Base-by-base conservation (phyloP, 208 protist genomes). In the Acanthamoeba polyphaga region DNA sequence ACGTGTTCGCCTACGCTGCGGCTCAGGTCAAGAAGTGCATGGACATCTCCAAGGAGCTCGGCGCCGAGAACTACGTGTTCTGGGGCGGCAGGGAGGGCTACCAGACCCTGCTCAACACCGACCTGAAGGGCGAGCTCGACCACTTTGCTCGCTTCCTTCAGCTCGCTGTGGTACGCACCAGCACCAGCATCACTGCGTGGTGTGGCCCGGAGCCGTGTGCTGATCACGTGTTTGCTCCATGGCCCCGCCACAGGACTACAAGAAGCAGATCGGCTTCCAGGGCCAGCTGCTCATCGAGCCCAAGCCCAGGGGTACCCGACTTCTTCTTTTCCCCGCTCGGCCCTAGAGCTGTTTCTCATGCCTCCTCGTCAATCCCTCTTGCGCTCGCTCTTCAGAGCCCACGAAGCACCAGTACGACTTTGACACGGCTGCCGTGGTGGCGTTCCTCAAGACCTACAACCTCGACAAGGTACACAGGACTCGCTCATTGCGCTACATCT, bases 331-430 rank as follows among this genome's bases (percentile, higher is more conserved):
- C 8, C 55, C 17, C 58, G 15, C 58, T 64, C 58, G 58, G 0
- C 27, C 27, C 27, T 29, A 32, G 60, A 5, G 24, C 22, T 19
- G 1, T 17, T 49, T 24, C 19, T 34, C 24, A 22, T 46, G 4
- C 15, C 29, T 46, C 29, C 34, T 13, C n/a, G 15, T 51, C 38
- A 17, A 46, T n/a, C 70, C 9, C 10, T 8, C 4, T 78, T 78
- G 29, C n/a, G 70, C 38, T 49, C 70, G 2, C 38, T 27, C 10
- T 27, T 38, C 74, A 84, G 95, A 96, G 66, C 95, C 95, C 46
- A 96, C 95, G n/a, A 96, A 96, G 93, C 95, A 96, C 62, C 95
- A 96, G 85, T 96, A 96, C 62, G 95, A 96, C 84, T 96, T 89
- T 90, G 94, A 90, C 84, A 68, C 55, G 55, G 84, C 84, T 90